phyloP scores from a whole-genome alignment of 78 protist genomes.

The Dictyostelium capitatum region DNA sequence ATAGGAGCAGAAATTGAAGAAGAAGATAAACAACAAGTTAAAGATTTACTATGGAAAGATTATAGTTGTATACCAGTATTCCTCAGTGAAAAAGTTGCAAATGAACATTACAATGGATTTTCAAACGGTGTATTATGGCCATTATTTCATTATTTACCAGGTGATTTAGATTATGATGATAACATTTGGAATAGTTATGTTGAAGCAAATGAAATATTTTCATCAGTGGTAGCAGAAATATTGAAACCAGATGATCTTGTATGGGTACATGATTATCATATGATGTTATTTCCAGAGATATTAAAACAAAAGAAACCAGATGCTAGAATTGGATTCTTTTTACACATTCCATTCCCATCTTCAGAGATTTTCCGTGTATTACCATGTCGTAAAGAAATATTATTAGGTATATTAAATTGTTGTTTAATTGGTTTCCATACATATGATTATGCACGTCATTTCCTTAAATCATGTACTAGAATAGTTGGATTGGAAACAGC shows the following conservation, averaged over 20 bases:
- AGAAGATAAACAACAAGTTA: slow-evolving; percentile 44
- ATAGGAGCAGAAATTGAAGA: slow-evolving; percentile 68
- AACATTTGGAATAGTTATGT: slow-evolving; percentile 80
- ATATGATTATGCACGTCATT: slow-evolving; percentile 92
- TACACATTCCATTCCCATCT: slow-evolving; percentile 95
- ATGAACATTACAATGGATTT: slow-evolving; percentile 87
- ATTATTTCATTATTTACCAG: slow-evolving; percentile 88
- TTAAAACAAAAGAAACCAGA: slow-evolving; percentile 67
- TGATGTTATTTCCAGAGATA: slow-evolving; percentile 92
- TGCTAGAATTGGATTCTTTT: slow-evolving; percentile 92
- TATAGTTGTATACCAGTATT: slow-evolving; percentile 88
- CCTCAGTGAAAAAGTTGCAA: slow-evolving; percentile 52
- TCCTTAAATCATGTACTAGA: slow-evolving; percentile 86
- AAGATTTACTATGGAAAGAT: slow-evolving; percentile 22
- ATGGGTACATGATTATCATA: slow-evolving; percentile 94
- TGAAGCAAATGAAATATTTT: slow-evolving; percentile 80
- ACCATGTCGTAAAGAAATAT: slow-evolving; percentile 89
- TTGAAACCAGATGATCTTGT: slow-evolving; percentile 70
- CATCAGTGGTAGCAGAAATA: slow-evolving; percentile 69
- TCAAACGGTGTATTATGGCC: slow-evolving; percentile 93
- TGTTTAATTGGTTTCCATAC: slow-evolving; percentile 93
- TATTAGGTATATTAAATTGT: slow-evolving; percentile 86
- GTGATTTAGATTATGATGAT: slow-evolving; percentile 61
- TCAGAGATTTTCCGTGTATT: slow-evolving; percentile 92
- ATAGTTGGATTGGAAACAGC: slow-evolving; percentile 86